Evolutionary conservation across 108 stramenopile species (phyloP), one percentile per base, ranked within the genome.

Genomic region (Asterionellopsis glacialis): DNA sequence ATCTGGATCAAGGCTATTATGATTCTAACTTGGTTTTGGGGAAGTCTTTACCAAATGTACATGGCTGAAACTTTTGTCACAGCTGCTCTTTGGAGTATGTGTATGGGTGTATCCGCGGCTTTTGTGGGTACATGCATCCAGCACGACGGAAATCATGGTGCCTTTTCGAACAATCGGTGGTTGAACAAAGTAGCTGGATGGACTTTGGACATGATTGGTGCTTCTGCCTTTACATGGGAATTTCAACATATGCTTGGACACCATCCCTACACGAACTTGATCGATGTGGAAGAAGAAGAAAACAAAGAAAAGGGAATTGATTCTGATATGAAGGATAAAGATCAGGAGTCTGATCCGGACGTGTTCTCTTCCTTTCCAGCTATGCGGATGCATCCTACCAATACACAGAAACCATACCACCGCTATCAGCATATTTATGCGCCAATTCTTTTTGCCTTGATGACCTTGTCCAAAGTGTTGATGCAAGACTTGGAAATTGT

Each of bases 221-320:
- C 67, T 45, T 65, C 63, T 50, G 79, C 70, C 0, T 75, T 77
- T 52, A 80, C 83, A 7, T 84, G 83, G 83, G 76, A 84, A 57
- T 16, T 80, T 19, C 83, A 90, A 69, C 90, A 91, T 59, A 80
- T 85, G 64, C 55, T 91, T n/a, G 88, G 90, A 7, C 90, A 91
- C 73, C 90, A 91, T 70, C 82, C 86, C 14, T 91, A 87, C 71
- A 91, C 90, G 23, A 91, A 90, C 65, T 54, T 91, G 2, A 70
- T 82, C 57, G 81, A 82, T 50, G 68, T 39, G 18, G 85, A 79
- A 39, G 83, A 83, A 14, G 82, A 85, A 51, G 60, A 79, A 45
- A 82, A 60, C 23, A 72, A 71, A 52, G 59, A 57, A 22, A 26
- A 43, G 22, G 66, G 59, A 11, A 75, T 81, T 38, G 81, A 66